Percentiles rank a stretch among this genome's conserved stretches.
These are phyloP conservation scores for Populus pruinosa DNA, from an alignment of 345 rosid genomes.

Conservation along the genomic window DNA sequence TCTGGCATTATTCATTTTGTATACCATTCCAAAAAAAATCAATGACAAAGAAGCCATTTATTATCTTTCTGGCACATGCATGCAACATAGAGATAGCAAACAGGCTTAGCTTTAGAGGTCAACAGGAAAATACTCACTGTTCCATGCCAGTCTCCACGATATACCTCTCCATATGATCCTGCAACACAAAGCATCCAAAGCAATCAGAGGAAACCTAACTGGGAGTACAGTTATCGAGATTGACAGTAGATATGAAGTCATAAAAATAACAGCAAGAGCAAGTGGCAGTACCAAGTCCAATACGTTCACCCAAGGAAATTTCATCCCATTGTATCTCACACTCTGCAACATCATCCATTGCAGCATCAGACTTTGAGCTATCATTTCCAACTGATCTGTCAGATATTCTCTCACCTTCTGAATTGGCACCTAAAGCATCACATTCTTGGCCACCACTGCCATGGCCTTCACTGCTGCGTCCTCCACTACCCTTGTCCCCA, in stretches of 20 bases:
- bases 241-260: slow-evolving; percentile 15
- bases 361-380: slow-evolving; percentile 59
- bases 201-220: neutral
- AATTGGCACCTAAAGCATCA: slow-evolving; percentile 30
- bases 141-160: slow-evolving; percentile 97
- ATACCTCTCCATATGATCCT: slow-evolving; percentile 98
- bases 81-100: neutral
- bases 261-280: slow-evolving; percentile 21
- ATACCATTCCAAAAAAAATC: neutral
- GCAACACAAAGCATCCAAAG: slow-evolving; percentile 31
- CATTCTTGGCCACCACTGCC: slow-evolving; percentile 30
- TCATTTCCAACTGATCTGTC: slow-evolving; percentile 59
- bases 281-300: slow-evolving; percentile 77
- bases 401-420: slow-evolving; percentile 62
- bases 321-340: slow-evolving; percentile 91
- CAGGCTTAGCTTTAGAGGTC: neutral
- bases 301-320: slow-evolving; percentile 84
- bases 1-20: neutral
- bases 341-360: slow-evolving; percentile 79
- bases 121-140: slow-evolving; percentile 61
- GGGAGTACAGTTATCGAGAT: slow-evolving; percentile 10
- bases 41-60: neutral
- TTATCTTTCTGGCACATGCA: neutral
- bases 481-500: slow-evolving; percentile 14
- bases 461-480: slow-evolving; percentile 33